Evolutionary conservation across 2,329 filamentous ascomycete genomes (phyloP).

Genomic region (Alternaria arborescens): DNA sequence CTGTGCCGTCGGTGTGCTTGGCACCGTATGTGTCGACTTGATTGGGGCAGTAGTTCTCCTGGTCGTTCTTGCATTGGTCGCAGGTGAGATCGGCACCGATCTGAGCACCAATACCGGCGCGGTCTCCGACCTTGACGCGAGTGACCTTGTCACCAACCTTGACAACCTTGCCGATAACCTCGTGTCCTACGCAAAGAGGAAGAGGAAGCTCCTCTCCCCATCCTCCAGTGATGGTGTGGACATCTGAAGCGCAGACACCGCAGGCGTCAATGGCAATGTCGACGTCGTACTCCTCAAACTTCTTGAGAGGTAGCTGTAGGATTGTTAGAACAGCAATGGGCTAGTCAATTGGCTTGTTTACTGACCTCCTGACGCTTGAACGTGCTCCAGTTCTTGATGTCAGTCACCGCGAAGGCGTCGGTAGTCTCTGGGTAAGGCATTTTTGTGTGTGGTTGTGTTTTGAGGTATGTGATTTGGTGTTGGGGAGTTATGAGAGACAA

Average conservation of each 20-base stretch:
- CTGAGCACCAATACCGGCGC: constrained; percentile 62
- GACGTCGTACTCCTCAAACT: constrained; percentile 85
- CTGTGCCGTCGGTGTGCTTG: constrained; percentile 64
- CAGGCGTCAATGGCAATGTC: constrained; percentile 81
- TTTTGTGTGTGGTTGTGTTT: constrained; percentile 24
- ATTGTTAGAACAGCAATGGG: constrained; percentile 20
- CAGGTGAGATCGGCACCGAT: constrained; percentile 60
- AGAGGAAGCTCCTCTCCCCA: constrained; percentile 70
- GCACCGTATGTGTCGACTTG: constrained; percentile 60
- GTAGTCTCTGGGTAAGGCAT: constrained; percentile 63
- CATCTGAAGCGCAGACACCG: constrained; percentile 59
- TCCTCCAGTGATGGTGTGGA: constrained; percentile 63
- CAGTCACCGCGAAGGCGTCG: constrained; percentile 58
- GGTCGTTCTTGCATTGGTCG: constrained; percentile 60
- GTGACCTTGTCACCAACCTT: constrained; percentile 61
- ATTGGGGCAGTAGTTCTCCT: constrained; percentile 64
- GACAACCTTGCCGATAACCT: constrained; percentile 61
- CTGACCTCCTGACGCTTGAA: constrained; percentile 66
- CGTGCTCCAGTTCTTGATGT: constrained; percentile 68
- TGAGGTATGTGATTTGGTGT: constrained; percentile 11
- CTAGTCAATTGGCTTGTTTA: neutral
- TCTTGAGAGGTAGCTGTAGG: constrained; percentile 77
- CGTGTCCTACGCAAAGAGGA: constrained; percentile 73
- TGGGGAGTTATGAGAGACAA: constrained; percentile 10
- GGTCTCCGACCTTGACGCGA: constrained; percentile 56